Conservation (phyloP, 805 yeast species). For the Torulaspora maleeae region DNA sequence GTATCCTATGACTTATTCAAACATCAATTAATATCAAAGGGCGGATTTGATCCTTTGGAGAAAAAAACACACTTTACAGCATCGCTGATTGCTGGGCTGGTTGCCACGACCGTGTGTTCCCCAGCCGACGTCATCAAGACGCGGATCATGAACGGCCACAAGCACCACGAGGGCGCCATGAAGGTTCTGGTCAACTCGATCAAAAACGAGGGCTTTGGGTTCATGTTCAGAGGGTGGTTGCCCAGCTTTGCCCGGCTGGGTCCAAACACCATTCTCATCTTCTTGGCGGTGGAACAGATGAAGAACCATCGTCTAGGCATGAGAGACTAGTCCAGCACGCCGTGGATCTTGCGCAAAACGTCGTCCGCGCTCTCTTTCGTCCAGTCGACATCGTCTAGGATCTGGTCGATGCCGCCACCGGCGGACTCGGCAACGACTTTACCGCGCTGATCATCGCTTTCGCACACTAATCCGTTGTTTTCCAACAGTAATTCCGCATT, state of each 20-base stretch:
- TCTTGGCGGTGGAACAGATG: constrained; percentile 62
- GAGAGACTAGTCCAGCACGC: constrained; percentile 27
- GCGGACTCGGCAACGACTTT: background rate
- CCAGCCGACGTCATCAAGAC: constrained; percentile 92
- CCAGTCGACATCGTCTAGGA: constrained; percentile 35
- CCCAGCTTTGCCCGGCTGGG: constrained; percentile 84
- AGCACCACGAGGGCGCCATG: constrained; percentile 44
- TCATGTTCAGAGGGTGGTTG: constrained; percentile 88
- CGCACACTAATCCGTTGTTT: constrained; percentile 9
- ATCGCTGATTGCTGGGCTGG: constrained; percentile 74
- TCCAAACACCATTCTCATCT: constrained; percentile 71
- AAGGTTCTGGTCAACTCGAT: constrained; percentile 52
- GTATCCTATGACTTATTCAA: constrained; percentile 82
- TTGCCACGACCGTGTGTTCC: constrained; percentile 87
- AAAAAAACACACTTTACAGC: constrained; percentile 74
- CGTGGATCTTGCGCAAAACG: constrained; percentile 33
- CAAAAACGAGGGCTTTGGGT: constrained; percentile 64
- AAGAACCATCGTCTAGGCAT: constrained; percentile 51
- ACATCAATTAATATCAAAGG: constrained; percentile 47
- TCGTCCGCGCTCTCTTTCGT: constrained; percentile 34
- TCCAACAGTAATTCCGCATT: constrained; percentile 10
- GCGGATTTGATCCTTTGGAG: constrained; percentile 53
- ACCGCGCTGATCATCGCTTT: constrained; percentile 7
- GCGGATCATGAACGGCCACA: constrained; percentile 66
- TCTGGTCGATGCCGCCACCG: constrained; percentile 13